These are phyloP conservation scores for Ceratobasidium sp. DNA, from an alignment of 1,284 basidiomycete genomes.

Conservation along the genomic window DNA sequence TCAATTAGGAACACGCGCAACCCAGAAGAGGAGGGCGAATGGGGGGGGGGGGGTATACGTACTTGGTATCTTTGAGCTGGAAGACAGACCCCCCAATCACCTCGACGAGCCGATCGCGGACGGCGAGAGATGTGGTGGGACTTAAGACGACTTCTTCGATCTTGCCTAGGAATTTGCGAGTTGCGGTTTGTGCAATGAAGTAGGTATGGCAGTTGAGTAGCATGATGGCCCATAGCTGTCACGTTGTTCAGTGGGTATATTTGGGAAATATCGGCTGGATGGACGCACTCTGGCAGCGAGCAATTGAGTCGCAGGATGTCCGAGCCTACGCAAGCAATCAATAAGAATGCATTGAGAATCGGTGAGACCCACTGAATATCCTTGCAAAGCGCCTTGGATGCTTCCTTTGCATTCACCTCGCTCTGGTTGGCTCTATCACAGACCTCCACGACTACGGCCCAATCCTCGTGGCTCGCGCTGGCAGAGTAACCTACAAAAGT, in stretches of 20 bases:
- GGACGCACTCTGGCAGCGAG: conserved; percentile 48
- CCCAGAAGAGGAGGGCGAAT: not conserved
- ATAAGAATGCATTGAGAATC: not conserved
- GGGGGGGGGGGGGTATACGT: not conserved
- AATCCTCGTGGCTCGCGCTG: conserved; percentile 79
- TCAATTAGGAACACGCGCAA: not conserved
- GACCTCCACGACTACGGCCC: conserved; percentile 78
- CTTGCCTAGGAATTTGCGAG: conserved; percentile 77
- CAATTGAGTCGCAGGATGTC: conserved; percentile 49
- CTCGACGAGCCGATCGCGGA: conserved; percentile 74
- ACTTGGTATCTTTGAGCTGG: conserved; percentile 50
- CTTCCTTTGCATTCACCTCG: conserved; percentile 77
- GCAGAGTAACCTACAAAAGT: conserved; percentile 69
- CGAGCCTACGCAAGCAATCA: conserved; percentile 44
- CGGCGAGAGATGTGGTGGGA: conserved; percentile 72
- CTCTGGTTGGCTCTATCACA: conserved; percentile 75
- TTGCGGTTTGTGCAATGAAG: conserved; percentile 72
- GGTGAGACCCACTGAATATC: conserved; percentile 73
- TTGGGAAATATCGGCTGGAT: conserved; percentile 11
- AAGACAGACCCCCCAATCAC: conserved; percentile 77
- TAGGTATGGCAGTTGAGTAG: conserved; percentile 73
- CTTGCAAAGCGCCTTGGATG: conserved; percentile 72
- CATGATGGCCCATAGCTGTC: conserved; percentile 85
- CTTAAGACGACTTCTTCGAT: conserved; percentile 73
- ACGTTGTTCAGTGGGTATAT: conserved; percentile 40